These are phyloP conservation scores for Lactuca saligna DNA, from an alignment of 129 eudicot species.

Conservation along the genomic window DNA sequence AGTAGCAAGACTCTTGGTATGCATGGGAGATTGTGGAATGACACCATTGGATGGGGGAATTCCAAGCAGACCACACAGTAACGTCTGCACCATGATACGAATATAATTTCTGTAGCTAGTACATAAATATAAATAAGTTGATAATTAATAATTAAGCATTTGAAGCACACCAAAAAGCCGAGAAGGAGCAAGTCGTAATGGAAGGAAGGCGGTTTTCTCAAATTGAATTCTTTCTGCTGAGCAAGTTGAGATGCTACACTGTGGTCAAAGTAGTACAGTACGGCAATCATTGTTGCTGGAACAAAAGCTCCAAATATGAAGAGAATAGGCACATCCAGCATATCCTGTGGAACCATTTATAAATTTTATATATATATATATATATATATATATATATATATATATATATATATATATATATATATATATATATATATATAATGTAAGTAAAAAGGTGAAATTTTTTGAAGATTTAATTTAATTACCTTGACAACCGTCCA, in stretches of 20 bases:
- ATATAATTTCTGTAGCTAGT: no score
- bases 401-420: no score
- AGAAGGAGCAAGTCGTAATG: slow-evolving; percentile 92
- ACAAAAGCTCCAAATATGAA: slow-evolving; percentile 90
- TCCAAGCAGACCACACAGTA: slow-evolving; percentile 86
- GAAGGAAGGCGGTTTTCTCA: slow-evolving; percentile 87
- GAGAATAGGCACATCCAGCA: slow-evolving; percentile 79
- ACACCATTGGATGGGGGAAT: slow-evolving; percentile 98
- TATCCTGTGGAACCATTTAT: slow-evolving; percentile 51
- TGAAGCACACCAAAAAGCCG: slow-evolving; percentile 68
- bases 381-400: no score
- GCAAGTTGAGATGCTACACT: slow-evolving; percentile 98
- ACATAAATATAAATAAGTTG: no score
- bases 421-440: no score
- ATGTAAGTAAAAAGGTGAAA: no score
- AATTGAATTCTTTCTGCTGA: slow-evolving; percentile 91
- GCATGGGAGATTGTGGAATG: slow-evolving; percentile 99
- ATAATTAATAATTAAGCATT: background rate
- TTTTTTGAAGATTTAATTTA: no score
- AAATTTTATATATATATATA: no score
- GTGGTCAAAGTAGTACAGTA: slow-evolving; percentile 95
- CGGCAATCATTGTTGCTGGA: slow-evolving; percentile 98
- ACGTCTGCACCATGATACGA: slow-evolving; percentile 45
- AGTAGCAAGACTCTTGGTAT: slow-evolving; percentile 96
- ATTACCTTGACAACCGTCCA: slow-evolving; percentile 88